Evolutionary conservation across 352 stramenopile species (phyloP).

Genomic region (Phytopythium aichiense): DNA sequence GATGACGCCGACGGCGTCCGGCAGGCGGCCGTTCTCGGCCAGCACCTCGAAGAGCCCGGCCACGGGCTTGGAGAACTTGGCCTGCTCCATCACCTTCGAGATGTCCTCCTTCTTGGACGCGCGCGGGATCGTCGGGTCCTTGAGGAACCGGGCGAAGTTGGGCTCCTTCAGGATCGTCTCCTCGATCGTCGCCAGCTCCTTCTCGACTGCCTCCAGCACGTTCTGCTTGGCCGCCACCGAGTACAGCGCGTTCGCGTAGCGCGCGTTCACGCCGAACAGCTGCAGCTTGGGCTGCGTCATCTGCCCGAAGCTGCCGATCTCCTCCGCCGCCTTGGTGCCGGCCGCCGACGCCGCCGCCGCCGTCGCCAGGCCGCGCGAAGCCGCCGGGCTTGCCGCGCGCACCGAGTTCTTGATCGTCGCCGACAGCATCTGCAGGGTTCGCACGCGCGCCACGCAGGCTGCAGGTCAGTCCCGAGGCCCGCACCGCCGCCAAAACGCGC

Average conservation of each 20-base stretch:
- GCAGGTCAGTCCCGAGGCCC: not conserved
- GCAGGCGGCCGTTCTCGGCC: constrained; percentile 95
- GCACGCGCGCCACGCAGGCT: not conserved
- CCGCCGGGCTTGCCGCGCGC: constrained; percentile 29
- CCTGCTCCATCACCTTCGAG: constrained; percentile 84
- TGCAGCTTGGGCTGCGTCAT: constrained; percentile 91
- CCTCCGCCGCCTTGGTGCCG: constrained; percentile 41
- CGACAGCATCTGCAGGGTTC: constrained; percentile 46
- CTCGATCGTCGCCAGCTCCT: constrained; percentile 85
- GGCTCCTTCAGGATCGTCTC: constrained; percentile 82
- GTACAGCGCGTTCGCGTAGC: constrained; percentile 98
- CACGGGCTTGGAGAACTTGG: constrained; percentile 93
- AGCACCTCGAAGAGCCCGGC: constrained; percentile 95
- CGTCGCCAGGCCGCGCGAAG: constrained; percentile 32
- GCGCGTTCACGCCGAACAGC: constrained; percentile 94
- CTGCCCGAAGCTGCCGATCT: constrained; percentile 69
- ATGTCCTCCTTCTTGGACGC: constrained; percentile 93
- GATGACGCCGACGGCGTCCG: constrained; percentile 86
- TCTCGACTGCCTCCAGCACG: constrained; percentile 76
- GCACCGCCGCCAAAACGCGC: not conserved
- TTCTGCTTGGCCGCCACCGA: constrained; percentile 91
- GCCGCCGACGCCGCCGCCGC: constrained; percentile 13
- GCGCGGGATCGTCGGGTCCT: constrained; percentile 95
- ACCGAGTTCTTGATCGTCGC: constrained; percentile 67
- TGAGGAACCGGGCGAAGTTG: constrained; percentile 92